Conservation (phyloP, 768 basidiomycete species). For the Pholiota microspora region DNA sequence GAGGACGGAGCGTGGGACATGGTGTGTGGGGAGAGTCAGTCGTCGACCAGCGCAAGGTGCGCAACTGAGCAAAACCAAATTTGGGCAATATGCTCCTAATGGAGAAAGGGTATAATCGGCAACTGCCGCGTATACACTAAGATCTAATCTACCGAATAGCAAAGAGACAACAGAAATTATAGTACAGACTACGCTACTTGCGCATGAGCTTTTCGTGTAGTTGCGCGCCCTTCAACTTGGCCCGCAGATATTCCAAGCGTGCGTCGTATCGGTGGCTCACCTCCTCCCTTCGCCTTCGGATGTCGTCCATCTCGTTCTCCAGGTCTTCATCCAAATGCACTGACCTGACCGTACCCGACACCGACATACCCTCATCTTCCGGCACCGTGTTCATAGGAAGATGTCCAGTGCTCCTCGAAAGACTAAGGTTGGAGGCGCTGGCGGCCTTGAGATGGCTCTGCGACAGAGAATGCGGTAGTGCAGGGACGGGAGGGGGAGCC, state of each 20-base stretch:
- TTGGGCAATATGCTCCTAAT: slow-evolving; percentile 14
- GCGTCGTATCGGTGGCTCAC: slow-evolving; percentile 71
- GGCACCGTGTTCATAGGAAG: slow-evolving; percentile 49
- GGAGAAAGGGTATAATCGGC: slow-evolving; percentile 19
- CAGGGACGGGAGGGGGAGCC: slow-evolving; percentile 34
- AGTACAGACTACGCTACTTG: slow-evolving; percentile 34
- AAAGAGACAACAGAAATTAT: slow-evolving; percentile 2
- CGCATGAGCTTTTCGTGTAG: slow-evolving; percentile 78
- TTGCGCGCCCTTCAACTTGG: slow-evolving; percentile 81
- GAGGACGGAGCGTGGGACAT: slow-evolving; percentile 30
- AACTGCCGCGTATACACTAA: slow-evolving; percentile 24
- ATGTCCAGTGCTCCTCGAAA: slow-evolving; percentile 48
- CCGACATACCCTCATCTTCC: slow-evolving; percentile 39
- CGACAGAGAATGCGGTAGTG: slow-evolving; percentile 26
- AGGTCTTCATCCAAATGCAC: slow-evolving; percentile 32
- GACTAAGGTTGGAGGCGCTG: slow-evolving; percentile 43
- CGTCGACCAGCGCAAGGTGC: slow-evolving; percentile 24
- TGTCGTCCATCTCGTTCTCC: slow-evolving; percentile 66
- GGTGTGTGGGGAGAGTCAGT: slow-evolving; percentile 12
- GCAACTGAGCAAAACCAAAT: slow-evolving; percentile 18
- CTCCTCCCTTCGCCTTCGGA: slow-evolving; percentile 67
- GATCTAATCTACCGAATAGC: slow-evolving; percentile 16
- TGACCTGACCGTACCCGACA: slow-evolving; percentile 22
- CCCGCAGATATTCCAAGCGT: slow-evolving; percentile 76
- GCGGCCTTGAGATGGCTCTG: slow-evolving; percentile 32